Base-by-base conservation (phyloP, 495 filamentous ascomycete species). In the Alectoria sarmentosa region DNA sequence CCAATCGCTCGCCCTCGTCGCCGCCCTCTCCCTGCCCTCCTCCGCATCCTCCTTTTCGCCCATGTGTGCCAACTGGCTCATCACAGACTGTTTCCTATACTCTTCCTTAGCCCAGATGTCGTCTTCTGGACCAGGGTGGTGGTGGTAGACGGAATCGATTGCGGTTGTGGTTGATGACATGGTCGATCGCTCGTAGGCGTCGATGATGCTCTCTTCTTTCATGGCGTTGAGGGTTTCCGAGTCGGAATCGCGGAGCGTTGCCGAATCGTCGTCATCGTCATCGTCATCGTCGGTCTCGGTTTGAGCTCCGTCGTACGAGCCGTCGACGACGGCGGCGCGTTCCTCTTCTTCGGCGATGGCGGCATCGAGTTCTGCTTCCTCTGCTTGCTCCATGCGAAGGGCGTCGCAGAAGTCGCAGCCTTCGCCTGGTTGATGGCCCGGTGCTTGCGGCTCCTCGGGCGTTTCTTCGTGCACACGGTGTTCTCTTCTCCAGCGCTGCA, bases 391-490 rank as follows among this genome's bases (percentile, higher is more conserved):
- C 52, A 55, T 0, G 14, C 30, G 28, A 14, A 55, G 30, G 5
- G 28, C 52, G 30, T 55, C 52, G 52, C 52, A 55, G 52, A 55
- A 55, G 21, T 55, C 52, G 30, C 52, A 55, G 3, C 52, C 52
- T 19, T 55, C 52, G 28, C 52, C 52, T 17, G 30, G 26, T 11
- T 21, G 13, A 3, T 55, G 52, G 26, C 52, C 52, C 3, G 11
- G 52, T 8, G n/a, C 30, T 3, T 34, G 26, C 13, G 23, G 2
- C 23, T 15, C 23, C 17, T 55, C 30, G 30, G 28, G 7, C 15
- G 21, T 30, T 1, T 4, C 2, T 52, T 52, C 48, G 26, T 3
- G 52, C 26, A 10, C 17, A 14, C 38, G 54, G 8, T 8, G 28
- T 2, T 34, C 39, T 3, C 32, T 57, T 3, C 39, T 8, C 9